These are phyloP conservation scores for Excoecaria agallocha DNA, from an alignment of 345 rosid genomes.

Conservation along the genomic window DNA sequence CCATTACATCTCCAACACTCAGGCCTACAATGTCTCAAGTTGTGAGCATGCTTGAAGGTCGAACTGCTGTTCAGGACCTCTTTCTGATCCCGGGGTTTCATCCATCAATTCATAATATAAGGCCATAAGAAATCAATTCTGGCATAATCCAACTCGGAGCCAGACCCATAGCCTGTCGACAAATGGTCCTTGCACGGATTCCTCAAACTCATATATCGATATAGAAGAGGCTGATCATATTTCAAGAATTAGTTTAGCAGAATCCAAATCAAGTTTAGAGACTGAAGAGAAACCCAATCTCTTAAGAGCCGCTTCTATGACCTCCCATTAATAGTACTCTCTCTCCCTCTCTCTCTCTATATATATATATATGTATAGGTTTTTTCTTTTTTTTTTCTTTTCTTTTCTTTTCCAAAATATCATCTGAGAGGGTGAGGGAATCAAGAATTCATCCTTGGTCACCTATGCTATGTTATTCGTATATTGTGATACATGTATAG, in stretches of 20 bases:
- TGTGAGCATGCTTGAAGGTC: conserved; percentile 77
- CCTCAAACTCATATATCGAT: conserved; percentile 11
- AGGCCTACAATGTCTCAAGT: conserved; percentile 90
- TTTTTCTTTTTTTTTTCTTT: background rate
- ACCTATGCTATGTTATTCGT: background rate
- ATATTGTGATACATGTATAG: too few species aligned
- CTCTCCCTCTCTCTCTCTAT: too few species aligned
- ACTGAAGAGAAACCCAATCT: background rate
- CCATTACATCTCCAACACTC: conserved; percentile 75
- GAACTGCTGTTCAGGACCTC: conserved; percentile 62
- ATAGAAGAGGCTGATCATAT: conserved; percentile 2
- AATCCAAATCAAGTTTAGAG: background rate
- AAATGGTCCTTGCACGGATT: conserved; percentile 29
- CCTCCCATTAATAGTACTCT: background rate
- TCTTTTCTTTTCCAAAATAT: too few species aligned
- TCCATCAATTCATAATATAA: conserved; percentile 55
- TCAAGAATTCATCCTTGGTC: background rate
- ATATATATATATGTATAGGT: background rate
- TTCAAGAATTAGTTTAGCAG: background rate
- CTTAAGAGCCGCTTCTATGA: background rate
- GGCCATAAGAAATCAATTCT: conserved; percentile 73
- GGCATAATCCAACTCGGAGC: conserved; percentile 68
- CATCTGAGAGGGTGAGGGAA: background rate
- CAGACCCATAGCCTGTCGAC: conserved; percentile 47
- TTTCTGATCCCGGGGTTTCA: conserved; percentile 69